phyloP scores from a whole-genome alignment of 139 green algal genomes.

The Micractinium conductrix region DNA sequence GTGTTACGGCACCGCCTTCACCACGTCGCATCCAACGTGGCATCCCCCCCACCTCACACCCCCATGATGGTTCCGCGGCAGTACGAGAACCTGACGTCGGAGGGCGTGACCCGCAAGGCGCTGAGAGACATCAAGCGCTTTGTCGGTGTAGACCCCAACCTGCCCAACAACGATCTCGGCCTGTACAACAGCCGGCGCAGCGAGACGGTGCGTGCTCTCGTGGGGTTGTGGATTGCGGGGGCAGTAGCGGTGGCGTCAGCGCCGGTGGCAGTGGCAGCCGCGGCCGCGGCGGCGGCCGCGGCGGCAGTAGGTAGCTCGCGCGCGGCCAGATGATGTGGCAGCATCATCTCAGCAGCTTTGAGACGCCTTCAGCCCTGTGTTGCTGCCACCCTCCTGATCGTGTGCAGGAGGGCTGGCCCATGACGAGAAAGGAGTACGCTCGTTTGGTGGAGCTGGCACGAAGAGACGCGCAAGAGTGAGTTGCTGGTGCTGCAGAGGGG shows the following conservation, averaged over 20 bases:
- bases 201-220: background rate
- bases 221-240: background rate
- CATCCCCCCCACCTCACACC: too few relatives aligned
- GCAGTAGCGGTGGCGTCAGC: too few relatives aligned
- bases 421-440: background rate
- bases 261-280: background rate
- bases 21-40: too few relatives aligned
- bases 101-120: background rate
- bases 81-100: slow-evolving; percentile 14
- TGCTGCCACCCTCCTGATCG: too few relatives aligned
- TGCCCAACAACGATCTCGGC: slow-evolving; percentile 6
- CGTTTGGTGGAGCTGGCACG: slow-evolving; percentile 1
- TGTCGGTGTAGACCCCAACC: background rate
- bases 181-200: background rate
- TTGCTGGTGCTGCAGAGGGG: background rate
- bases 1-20: too few relatives aligned
- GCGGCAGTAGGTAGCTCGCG: background rate
- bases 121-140: slow-evolving; percentile 26
- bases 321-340: background rate
- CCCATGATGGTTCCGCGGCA: too few relatives aligned
- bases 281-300: background rate
- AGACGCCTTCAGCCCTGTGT: too few relatives aligned
- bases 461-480: background rate
- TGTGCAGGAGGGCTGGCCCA: slow-evolving; percentile 20
- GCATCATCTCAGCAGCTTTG: too few relatives aligned